Percentiles rank a stretch among this genome's conserved stretches.
Evolutionary conservation across 208 protist genomes (phyloP).

Genomic region (Trypanosoma cruzi): DNA sequence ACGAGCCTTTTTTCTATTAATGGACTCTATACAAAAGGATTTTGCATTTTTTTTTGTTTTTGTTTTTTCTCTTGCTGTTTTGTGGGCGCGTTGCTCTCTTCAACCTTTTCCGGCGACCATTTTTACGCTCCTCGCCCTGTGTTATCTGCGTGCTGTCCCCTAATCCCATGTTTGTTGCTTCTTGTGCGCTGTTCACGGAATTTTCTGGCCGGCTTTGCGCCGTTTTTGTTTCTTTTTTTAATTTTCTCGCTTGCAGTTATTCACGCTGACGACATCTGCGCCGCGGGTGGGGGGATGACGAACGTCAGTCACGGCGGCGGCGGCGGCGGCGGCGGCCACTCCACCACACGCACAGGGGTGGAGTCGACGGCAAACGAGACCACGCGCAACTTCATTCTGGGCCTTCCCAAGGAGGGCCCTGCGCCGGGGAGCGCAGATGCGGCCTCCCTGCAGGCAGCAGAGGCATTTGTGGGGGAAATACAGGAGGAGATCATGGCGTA

Average conservation of each 20-base stretch:
- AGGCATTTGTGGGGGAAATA: slow-evolving; percentile 80
- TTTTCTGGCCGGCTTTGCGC: not conserved
- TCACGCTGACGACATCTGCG: not conserved
- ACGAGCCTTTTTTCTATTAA: no score
- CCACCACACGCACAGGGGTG: slow-evolving; percentile 18
- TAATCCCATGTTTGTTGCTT: no score
- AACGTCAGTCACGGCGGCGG: not conserved
- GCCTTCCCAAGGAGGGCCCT: slow-evolving; percentile 64
- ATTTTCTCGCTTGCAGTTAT: slow-evolving; percentile 21
- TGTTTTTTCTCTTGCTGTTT: no score
- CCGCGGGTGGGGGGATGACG: not conserved
- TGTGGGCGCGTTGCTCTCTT: no score
- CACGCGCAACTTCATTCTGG: slow-evolving; percentile 71
- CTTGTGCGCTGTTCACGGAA: not conserved
- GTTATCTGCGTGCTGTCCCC: no score
- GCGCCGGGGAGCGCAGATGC: slow-evolving; percentile 54
- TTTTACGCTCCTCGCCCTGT: no score
- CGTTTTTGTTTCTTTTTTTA: slow-evolving; percentile 24
- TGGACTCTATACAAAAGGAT: no score
- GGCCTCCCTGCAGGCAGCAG: slow-evolving; percentile 68
- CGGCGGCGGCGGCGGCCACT: slow-evolving; percentile 1
- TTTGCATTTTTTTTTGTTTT: no score
- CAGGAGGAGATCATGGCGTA: slow-evolving; percentile 81
- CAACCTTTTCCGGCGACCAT: no score
- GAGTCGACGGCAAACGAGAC: slow-evolving; percentile 53